Percentiles rank a stretch among this genome's conserved stretches.
Evolutionary conservation across 1,284 basidiomycete species (phyloP).

Genomic region (Moesziomyces antarcticus): DNA sequence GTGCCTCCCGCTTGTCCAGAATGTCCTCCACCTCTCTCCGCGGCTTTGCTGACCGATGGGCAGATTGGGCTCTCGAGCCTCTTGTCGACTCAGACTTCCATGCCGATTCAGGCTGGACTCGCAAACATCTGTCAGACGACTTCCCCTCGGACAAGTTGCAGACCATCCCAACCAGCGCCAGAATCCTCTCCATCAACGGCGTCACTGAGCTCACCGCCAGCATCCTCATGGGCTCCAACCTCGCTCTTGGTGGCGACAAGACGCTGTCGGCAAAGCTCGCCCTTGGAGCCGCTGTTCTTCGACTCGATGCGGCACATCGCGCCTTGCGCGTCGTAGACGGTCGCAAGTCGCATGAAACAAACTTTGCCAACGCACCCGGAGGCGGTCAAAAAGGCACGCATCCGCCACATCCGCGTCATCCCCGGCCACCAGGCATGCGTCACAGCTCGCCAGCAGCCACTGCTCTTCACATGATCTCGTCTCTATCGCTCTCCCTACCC

Average conservation of each 20-base stretch:
- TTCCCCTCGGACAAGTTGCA: constrained; percentile 11
- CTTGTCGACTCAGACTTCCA: constrained; percentile 46
- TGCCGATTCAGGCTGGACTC: constrained; percentile 54
- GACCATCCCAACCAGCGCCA: constrained; percentile 28
- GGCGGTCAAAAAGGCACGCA: constrained; percentile 1
- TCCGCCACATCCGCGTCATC: constrained; percentile 20
- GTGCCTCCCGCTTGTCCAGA: constrained; percentile 26
- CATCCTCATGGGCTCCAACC: constrained; percentile 42
- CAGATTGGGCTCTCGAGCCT: constrained; percentile 59
- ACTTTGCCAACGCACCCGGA: constrained; percentile 17
- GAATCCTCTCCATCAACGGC: constrained; percentile 39
- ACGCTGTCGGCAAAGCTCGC: constrained; percentile 39
- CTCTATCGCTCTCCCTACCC: constrained; percentile 29
- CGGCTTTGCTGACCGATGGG: constrained; percentile 57
- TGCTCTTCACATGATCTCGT: constrained; percentile 27
- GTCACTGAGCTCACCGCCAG: constrained; percentile 42
- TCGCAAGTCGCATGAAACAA: constrained; percentile 34
- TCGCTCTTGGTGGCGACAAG: constrained; percentile 35
- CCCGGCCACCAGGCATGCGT: constrained; percentile 37
- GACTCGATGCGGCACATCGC: constrained; percentile 47
- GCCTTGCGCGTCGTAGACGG: constrained; percentile 35
- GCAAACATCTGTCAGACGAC: constrained; percentile 15
- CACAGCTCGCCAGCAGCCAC: constrained; percentile 23
- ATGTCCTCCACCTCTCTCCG: constrained; percentile 32
- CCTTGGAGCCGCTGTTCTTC: constrained; percentile 38